phyloP scores from a whole-genome alignment of 768 basidiomycete species.

The Phanerodontia chrysosporium region DNA sequence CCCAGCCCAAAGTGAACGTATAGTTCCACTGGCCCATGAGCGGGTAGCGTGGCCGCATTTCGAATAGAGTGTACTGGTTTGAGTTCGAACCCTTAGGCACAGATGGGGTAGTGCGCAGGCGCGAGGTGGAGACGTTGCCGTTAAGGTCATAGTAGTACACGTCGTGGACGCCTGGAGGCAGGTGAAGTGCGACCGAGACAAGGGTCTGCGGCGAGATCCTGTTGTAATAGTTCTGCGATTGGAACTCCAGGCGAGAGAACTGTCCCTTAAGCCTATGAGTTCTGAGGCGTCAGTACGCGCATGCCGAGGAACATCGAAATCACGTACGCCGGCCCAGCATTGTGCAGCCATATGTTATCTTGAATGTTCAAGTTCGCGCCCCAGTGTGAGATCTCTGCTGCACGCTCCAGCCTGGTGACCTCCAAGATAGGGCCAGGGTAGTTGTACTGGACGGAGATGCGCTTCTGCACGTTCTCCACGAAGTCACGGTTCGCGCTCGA shows the following conservation, averaged over 20 bases:
- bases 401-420: constrained; percentile 64
- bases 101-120: constrained; percentile 66
- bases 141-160: constrained; percentile 89
- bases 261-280: constrained; percentile 83
- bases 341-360: constrained; percentile 81
- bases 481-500: constrained; percentile 55
- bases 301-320: background rate
- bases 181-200: constrained; percentile 66
- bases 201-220: constrained; percentile 67
- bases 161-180: constrained; percentile 78
- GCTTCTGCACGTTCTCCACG: constrained; percentile 56
- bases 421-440: constrained; percentile 81
- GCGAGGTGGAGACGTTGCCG: constrained; percentile 96
- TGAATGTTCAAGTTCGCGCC: constrained; percentile 91
- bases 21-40: constrained; percentile 98
- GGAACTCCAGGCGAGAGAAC: constrained; percentile 89
- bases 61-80: constrained; percentile 63
- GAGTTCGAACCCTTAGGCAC: constrained; percentile 50
- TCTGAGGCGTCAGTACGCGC: background rate
- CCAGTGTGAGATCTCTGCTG: constrained; percentile 95
- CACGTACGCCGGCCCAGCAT: constrained; percentile 85
- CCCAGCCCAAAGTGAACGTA: constrained; percentile 90
- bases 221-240: constrained; percentile 68
- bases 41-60: constrained; percentile 87
- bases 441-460: constrained; percentile 71